These are phyloP conservation scores for Trichophyton rubrum DNA, from an alignment of 2,329 filamentous ascomycete species.

Conservation along the genomic window DNA sequence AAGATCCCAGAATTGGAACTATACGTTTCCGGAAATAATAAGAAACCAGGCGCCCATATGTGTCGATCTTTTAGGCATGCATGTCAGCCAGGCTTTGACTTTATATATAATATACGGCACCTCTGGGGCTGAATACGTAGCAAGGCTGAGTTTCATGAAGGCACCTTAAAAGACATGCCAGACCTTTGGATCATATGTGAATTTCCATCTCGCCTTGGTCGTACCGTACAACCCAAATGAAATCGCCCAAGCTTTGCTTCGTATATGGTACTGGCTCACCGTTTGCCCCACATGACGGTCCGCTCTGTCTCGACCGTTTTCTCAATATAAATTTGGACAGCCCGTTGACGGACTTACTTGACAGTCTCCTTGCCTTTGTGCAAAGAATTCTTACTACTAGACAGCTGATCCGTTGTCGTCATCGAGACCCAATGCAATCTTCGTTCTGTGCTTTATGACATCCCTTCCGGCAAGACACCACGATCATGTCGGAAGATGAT, in stretches of 20 bases:
- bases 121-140: not conserved
- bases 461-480: not conserved
- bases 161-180: not conserved
- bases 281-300: not conserved
- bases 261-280: not conserved
- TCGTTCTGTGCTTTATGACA: not conserved
- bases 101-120: not conserved
- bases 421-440: not conserved
- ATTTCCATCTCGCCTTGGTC: not conserved
- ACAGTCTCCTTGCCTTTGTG: not conserved
- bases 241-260: not conserved
- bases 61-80: not conserved
- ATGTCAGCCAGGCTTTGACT: not conserved
- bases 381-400: no score
- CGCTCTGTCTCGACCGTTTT: not conserved
- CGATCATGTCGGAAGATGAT: constrained; percentile 19
- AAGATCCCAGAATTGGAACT: not conserved
- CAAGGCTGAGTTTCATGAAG: not conserved
- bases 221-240: not conserved
- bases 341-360: not conserved
- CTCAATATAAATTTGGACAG: not conserved
- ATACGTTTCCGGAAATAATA: not conserved
- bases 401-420: not conserved
- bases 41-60: not conserved
- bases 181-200: not conserved